Evolutionary conservation across 345 rosid genomes (phyloP), one percentile per base, ranked within the genome.

Genomic region (Raphanus raphanistrum): DNA sequence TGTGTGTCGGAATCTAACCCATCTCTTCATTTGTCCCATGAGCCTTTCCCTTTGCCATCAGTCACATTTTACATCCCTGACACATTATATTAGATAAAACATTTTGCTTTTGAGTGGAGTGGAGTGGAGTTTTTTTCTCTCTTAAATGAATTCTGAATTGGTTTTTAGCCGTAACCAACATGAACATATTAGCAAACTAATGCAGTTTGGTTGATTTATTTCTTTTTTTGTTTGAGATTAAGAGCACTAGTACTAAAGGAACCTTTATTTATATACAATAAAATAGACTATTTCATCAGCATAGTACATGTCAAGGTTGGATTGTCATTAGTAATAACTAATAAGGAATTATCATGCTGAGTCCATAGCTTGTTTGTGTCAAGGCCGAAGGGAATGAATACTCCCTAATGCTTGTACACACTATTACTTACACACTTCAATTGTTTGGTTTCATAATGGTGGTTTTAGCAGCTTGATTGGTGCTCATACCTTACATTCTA

Each of bases 11-110:
- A 79, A 62, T 79, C 78, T 50, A 68, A 68, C 60, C 66, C 74
- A 79, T 79, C 78, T 68, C 31, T 68, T 61, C 59, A 50, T 66
- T 72, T 66, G 69, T 60, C 77, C 81, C 73, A 60, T 72, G 81
- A 77, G 58, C 55, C 55, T 63, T 41, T 63, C 28, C 58, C 65
- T 64, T 10, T 76, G 31, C 74, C 58, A 60, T 41, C 74, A 76
- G 0, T 76, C 73, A 68, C 55, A 27, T 69, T 63, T 76, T 60
- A 60, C 6, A 45, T 76, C 28, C 11, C 73, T 67, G 67, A 8
- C 41, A 10, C 71, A 25, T 35, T 2, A 59, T 67, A 25, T 36
- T 2, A 59, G 62, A 31, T 45, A 3, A 16, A 25, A 74, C 38
- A 21, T 33, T 21, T 35, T 26, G 21, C 2, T 0, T 52, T 65